Conservation (phyloP, 257 asterid genomes). For the Gynochthodes officinalis region DNA sequence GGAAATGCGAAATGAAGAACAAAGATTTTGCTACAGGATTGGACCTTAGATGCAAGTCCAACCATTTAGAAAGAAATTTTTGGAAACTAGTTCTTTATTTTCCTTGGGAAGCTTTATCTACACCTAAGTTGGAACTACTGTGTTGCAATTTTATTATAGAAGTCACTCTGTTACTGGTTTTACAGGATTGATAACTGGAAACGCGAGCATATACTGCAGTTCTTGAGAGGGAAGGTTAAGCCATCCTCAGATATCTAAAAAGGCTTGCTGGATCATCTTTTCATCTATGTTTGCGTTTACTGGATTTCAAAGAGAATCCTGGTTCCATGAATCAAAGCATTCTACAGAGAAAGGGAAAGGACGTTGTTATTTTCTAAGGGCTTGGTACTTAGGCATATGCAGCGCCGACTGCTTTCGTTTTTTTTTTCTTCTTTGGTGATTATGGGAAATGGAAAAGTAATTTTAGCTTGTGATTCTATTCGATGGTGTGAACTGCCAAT, state of each 20-base stretch:
- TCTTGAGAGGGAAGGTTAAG: conserved; percentile 76
- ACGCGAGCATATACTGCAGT: conserved; percentile 84
- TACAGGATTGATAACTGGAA: conserved; percentile 94
- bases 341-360: neutral
- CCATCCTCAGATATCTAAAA: conserved; percentile 47
- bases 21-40: neutral
- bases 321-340: neutral
- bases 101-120: neutral
- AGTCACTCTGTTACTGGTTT: conserved; percentile 4
- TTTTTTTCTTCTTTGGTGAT: neutral
- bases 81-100: too few relatives aligned
- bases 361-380: neutral
- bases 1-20: neutral
- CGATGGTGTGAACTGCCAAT: neutral
- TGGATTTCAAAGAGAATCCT: neutral
- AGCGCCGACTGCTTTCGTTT: neutral
- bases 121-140: too few relatives aligned
- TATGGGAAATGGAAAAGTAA: neutral
- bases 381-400: neutral
- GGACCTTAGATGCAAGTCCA: neutral
- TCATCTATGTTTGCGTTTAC: neutral
- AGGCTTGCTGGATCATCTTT: neutral
- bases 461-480: neutral
- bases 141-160: neutral
- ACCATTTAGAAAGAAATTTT: neutral